These are phyloP conservation scores for Macrophomina phaseolina DNA, from an alignment of 2,329 filamentous ascomycete genomes.

Conservation along the genomic window DNA sequence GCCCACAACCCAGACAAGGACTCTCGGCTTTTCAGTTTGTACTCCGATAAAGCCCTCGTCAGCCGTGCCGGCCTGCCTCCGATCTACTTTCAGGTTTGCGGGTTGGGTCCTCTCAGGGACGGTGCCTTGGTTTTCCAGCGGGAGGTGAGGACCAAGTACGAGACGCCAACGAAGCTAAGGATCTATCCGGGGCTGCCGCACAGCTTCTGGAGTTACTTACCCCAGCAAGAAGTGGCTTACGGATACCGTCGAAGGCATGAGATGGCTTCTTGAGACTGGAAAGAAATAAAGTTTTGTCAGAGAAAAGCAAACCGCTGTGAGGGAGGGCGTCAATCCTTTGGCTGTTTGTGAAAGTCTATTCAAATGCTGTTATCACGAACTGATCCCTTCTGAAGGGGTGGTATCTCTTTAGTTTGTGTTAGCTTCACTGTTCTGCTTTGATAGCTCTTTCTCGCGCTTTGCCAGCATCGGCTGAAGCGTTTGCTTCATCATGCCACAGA, in stretches of 20 bases:
- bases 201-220: conserved; percentile 46
- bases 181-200: conserved; percentile 52
- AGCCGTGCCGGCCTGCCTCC: conserved; percentile 44
- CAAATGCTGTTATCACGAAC: conserved; percentile 4
- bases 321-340: not conserved
- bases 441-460: conserved; percentile 9
- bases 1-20: conserved; percentile 40
- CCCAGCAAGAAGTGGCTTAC: conserved; percentile 33
- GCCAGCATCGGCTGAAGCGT: conserved; percentile 9
- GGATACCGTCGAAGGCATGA: conserved; percentile 16
- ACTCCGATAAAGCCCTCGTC: not conserved
- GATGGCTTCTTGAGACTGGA: conserved; percentile 13
- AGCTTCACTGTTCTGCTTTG: conserved; percentile 20
- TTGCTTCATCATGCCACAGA: conserved; percentile 51
- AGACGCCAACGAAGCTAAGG: conserved; percentile 52
- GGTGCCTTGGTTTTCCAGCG: conserved; percentile 60
- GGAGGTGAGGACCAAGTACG: conserved; percentile 51
- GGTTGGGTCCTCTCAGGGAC: conserved; percentile 57
- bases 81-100: conserved; percentile 58
- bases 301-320: not conserved
- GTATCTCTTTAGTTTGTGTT: conserved; percentile 3
- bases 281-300: not conserved
- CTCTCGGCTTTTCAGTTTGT: conserved; percentile 37
- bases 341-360: not conserved
- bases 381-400: not conserved